These are phyloP conservation scores for Tulasnella sp. DNA, from an alignment of 768 basidiomycete genomes.

Conservation along the genomic window DNA sequence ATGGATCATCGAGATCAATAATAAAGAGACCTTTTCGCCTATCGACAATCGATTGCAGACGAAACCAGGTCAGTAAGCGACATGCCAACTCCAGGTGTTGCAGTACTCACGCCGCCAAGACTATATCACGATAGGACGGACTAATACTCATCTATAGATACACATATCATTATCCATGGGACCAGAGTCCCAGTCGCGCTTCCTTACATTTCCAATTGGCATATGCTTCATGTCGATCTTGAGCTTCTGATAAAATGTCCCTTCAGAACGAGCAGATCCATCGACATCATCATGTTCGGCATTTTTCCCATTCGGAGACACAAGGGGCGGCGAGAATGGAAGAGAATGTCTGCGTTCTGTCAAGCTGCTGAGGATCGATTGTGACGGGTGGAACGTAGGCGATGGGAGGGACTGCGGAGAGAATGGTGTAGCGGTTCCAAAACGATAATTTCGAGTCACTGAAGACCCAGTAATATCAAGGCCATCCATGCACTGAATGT, in stretches of 20 bases:
- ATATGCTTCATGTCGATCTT: slow-evolving; percentile 15
- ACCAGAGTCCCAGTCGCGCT: neutral
- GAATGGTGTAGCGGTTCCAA: too few relatives aligned
- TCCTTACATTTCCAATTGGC: slow-evolving; percentile 17
- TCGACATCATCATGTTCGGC: too few relatives aligned
- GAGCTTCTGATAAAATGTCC: slow-evolving; percentile 15
- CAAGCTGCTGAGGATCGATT: too few relatives aligned
- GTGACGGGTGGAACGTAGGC: too few relatives aligned
- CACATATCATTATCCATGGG: neutral
- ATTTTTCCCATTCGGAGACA: too few relatives aligned
- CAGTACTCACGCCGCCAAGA: slow-evolving; percentile 67
- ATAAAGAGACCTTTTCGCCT: slow-evolving; percentile 83
- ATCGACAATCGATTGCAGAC: slow-evolving; percentile 29
- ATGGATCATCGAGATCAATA: slow-evolving; percentile 81
- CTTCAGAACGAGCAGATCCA: neutral
- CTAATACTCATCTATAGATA: slow-evolving; percentile 74
- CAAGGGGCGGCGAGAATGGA: too few relatives aligned
- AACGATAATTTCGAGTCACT: too few relatives aligned
- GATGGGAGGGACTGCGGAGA: too few relatives aligned
- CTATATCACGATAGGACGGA: slow-evolving; percentile 78
- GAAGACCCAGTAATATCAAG: too few relatives aligned
- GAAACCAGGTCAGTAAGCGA: neutral
- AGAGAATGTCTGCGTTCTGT: too few relatives aligned
- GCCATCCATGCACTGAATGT: too few relatives aligned
- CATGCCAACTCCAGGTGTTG: neutral